Base-by-base conservation (phyloP, 2,329 filamentous ascomycete genomes). In the Coniochaeta sp. region DNA sequence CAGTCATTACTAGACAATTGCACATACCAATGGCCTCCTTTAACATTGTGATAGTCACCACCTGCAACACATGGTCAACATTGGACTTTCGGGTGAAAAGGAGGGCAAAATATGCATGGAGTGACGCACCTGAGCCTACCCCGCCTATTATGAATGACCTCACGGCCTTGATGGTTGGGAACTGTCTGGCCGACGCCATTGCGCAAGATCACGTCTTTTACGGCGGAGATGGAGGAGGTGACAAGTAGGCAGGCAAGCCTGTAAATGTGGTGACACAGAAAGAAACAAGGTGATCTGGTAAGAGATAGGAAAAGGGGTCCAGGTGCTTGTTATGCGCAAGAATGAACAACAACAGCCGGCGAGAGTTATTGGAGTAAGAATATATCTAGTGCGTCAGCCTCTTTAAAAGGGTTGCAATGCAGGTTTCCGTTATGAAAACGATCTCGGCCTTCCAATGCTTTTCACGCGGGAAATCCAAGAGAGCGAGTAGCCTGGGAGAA, bases 1-100 rank as follows among this genome's bases (percentile, higher is more conserved):
- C 64, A 40, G 16, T 12, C 31, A 4, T n/a, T 40, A 12, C 38
- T 36, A 17, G 50, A 19, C 34, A 28, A 9, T 57, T 58, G 33
- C 17, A 44, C 78, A 66, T 74, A 88, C 86, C 86, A 89, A 69
- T 89, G 86, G 24, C 85, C 85, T 36, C 84, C 82, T 65, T 91
- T 83, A 69, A 96, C 93, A 81, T 97, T 96, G 81, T 97, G 93
- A 73, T 97, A 97, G 72, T 93, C 90, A 63, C 89, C 89, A 61
- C 89, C 89, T 75, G 75, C 75, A 60, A 76, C 16, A 76, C 16
- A 57, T 57, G 22, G 54, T 57, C 63, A 5, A 17, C 17, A n/a
- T 57, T 28, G 19, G 31, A 34, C 34, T 7, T 16, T 24, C 38
- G 38, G 38, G 3, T 19, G 2, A 17, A n/a, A 3, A 4, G 38